Evolutionary conservation across 2,329 filamentous ascomycete species (phyloP), one percentile per base, ranked within the genome.

Genomic region (Paraphaeosphaeria minitans): DNA sequence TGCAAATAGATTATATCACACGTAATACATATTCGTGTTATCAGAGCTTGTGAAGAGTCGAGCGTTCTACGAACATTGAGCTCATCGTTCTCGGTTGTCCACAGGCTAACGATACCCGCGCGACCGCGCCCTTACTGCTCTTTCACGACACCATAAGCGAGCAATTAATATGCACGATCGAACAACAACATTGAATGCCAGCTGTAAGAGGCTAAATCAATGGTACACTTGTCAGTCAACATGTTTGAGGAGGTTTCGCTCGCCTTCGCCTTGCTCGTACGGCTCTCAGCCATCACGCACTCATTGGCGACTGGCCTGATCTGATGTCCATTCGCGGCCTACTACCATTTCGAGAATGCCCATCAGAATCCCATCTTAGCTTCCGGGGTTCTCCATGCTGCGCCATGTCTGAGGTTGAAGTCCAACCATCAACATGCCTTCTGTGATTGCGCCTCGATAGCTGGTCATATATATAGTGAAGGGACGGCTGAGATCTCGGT

Each of bases 81-180:
- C 7, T 21, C 27, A 21, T 4, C 8, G 4, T 43, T 53, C 24
- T 43, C 37, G 39, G 33, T 37, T 42, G 10, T 16, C 16, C 16
- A n/a, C 14, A 21, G 50, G 50, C 50, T 53, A 53, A 53, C 50
- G 50, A 29, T 43, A 53, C 22, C 50, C 50, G 50, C 22, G 16
- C 12, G 43, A 16, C 50, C 50, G 50, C 22, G 16, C 12, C n/a
- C 29, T 42, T 22, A 43, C 16, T 8, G 12, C 24, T 19, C 14
- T 21, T 27, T 3, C 12, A 16, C 8, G 4, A 27, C 22, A 53
- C 37, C 37, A 33, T 4, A 22, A 43, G 22, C 13, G 39, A 33
- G 22, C 39, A 13, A 29, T 43, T 43, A 16, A 14, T 14, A 8
- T 31, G 22, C n/a, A 37, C 37, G 19, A 22, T 22, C 10, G 2